Conservation (phyloP, 345 rosid species). For the Trapa bicornis region DNA sequence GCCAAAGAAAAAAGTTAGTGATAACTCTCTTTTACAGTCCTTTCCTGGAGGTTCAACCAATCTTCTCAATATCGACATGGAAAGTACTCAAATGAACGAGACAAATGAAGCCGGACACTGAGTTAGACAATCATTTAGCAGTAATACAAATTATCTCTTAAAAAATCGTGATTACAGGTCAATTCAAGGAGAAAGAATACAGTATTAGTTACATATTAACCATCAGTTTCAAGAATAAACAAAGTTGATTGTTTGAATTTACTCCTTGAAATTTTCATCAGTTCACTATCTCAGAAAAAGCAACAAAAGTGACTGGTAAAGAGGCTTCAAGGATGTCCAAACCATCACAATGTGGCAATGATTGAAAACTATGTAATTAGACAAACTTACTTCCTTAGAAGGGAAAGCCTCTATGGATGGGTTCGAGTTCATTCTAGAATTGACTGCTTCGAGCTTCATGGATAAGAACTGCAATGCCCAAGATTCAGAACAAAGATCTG, state of each 20-base stretch:
- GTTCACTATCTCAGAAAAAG: neutral
- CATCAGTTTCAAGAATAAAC: neutral
- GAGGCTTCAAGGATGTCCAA: neutral
- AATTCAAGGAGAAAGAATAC: neutral
- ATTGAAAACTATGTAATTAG: neutral
- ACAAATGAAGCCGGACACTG: neutral
- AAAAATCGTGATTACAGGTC: neutral
- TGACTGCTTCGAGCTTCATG: conserved; percentile 88
- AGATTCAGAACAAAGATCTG: neutral
- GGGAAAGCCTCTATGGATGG: conserved; percentile 51
- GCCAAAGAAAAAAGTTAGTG: neutral
- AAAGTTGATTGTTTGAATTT: neutral
- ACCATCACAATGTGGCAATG: neutral
- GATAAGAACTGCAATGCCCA: conserved; percentile 61
- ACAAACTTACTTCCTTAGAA: conserved; percentile 58
- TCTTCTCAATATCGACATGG: neutral
- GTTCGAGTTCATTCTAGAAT: conserved; percentile 40
- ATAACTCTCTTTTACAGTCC: neutral
- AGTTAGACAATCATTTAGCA: neutral
- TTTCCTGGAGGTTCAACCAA: neutral
- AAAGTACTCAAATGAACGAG: neutral
- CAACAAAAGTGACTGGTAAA: neutral
- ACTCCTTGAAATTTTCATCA: neutral
- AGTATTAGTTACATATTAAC: too few relatives aligned
- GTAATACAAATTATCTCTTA: neutral